Base-by-base conservation (phyloP, 2,329 filamentous ascomycete species). In the Stemphylium beticola region DNA sequence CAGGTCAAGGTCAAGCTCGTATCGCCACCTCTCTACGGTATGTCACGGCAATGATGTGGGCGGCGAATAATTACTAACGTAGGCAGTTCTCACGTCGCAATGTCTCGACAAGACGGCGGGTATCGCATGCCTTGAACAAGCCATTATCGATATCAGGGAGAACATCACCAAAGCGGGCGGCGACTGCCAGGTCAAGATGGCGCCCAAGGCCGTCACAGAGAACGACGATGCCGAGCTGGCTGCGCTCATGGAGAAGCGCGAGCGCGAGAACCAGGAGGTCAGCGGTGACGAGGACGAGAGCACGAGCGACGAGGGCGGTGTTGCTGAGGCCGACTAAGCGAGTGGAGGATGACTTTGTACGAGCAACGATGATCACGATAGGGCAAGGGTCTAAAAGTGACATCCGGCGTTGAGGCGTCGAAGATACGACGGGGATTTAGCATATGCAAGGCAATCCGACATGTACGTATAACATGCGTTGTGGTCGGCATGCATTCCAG, bases 1-100 rank as follows among this genome's bases (percentile, higher is more conserved):
- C 92, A 96, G 78, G 92, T 99, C 80, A 98, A 98, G 84, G 95
- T 98, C 76, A 93, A 93, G 81, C 89, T 99, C 45, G 95, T 99
- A n/a, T 96, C 92, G 22, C 95, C 95, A 38, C 96, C 95, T 31
- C 86, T 99, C 54, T 99, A 98, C 76, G 72, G 71, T 73, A 67
- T 42, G 67, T 37, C 24, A 26, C 22, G 7, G 4, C 11, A 12
- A 10, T 7, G 4, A n/a, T 20, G 22, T 4, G 15, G 5, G 34
- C 10, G 18, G 2, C 6, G 2, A 29, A 8, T 10, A 4, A 2
- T 41, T 41, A 39, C 69, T 73, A 57, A 74, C 41, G 2, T 11
- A 14, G 7, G 4, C 43, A 74, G 95, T 99, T 65, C 83, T 99
- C 61, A 98, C 93, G 53, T 96, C 88, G 78, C 95, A 96, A 70